A percentile compares a stretch with the other conserved stretches of the same genome.
phyloP scores from a whole-genome alignment of 495 filamentous ascomycete genomes.

The Podospora sp. region DNA sequence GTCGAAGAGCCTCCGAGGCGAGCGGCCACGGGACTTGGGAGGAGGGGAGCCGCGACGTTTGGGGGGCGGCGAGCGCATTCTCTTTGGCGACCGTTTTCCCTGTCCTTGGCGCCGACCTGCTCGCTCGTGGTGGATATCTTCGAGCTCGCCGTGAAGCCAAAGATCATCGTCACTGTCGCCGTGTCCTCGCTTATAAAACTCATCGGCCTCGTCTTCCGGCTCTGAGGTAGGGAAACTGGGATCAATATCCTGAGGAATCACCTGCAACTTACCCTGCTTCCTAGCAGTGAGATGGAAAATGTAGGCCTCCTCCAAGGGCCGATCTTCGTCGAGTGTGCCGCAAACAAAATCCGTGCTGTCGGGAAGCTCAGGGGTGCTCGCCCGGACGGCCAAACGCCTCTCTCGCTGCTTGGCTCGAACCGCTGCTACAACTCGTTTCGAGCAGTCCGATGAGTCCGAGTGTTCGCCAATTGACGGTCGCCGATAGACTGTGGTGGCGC shows the following conservation, averaged over 20 bases:
- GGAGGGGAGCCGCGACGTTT: slow-evolving; percentile 52
- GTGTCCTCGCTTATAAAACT: slow-evolving; percentile 52
- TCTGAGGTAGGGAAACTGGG: slow-evolving; percentile 95
- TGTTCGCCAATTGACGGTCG: slow-evolving; percentile 42
- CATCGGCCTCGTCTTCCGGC: slow-evolving; percentile 75
- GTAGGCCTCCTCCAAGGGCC: slow-evolving; percentile 89
- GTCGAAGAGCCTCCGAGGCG: slow-evolving; percentile 68
- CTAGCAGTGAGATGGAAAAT: slow-evolving; percentile 81
- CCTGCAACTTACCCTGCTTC: slow-evolving; percentile 73
- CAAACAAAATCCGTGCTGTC: slow-evolving; percentile 99
- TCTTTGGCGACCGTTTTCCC: slow-evolving; percentile 42
- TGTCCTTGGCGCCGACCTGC: slow-evolving; percentile 43
- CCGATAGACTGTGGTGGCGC: slow-evolving; percentile 41
- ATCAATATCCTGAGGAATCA: slow-evolving; percentile 92
- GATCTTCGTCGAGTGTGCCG: slow-evolving; percentile 93
- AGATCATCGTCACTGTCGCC: slow-evolving; percentile 60
- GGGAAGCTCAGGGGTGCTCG: slow-evolving; percentile 79
- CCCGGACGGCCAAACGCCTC: slow-evolving; percentile 56
- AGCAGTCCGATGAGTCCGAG: slow-evolving; percentile 46
- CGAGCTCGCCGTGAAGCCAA: slow-evolving; percentile 62
- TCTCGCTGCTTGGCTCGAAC: slow-evolving; percentile 35
- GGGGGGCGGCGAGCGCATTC: slow-evolving; percentile 51
- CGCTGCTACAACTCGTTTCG: slow-evolving; percentile 27
- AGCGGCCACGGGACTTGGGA: slow-evolving; percentile 53
- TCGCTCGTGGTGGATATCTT: slow-evolving; percentile 52